Percentiles rank a stretch among this genome's conserved stretches.
Evolutionary conservation across 2,329 filamentous ascomycete genomes (phyloP).

Genomic region (Alternaria gaisen): DNA sequence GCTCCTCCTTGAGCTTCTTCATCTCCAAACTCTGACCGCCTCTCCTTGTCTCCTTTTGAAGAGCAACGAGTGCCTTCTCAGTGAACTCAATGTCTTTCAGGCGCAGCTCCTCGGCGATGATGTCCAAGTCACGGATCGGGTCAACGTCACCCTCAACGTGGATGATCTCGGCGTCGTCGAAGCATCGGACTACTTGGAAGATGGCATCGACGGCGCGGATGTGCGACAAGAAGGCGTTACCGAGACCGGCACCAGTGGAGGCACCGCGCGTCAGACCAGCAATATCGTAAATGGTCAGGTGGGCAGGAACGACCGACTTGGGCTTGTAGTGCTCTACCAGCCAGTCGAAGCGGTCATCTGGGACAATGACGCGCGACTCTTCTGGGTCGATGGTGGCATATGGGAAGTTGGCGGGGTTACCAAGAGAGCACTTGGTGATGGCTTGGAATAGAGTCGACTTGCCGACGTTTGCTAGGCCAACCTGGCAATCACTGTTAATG

Average conservation of each 20-base stretch:
- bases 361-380: constrained; percentile 96
- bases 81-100: constrained; percentile 99
- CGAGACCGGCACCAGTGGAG: constrained; percentile 95
- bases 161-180: constrained; percentile 99
- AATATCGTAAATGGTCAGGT: constrained; percentile 98
- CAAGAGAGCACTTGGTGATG: constrained; percentile 96
- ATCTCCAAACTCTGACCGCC: constrained; percentile 96
- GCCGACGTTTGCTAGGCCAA: constrained; percentile 98
- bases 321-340: constrained; percentile 95
- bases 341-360: constrained; percentile 96
- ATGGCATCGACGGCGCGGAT: constrained; percentile 98
- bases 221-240: constrained; percentile 97
- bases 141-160: constrained; percentile 99
- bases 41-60: constrained; percentile 93
- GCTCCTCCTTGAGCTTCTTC: constrained; percentile 96
- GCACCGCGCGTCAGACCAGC: constrained; percentile 95
- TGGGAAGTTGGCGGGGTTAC: constrained; percentile 99
- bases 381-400: constrained; percentile 99
- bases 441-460: constrained; percentile 99
- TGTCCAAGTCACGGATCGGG: constrained; percentile 90
- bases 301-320: constrained; percentile 95
- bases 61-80: constrained; percentile 90
- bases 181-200: constrained; percentile 95
- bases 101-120: constrained; percentile 95
- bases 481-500: constrained; percentile 67